Evolutionary conservation across 192 early-diverging fungal genomes (phyloP).

Genomic region (Phycomyces blakesleeanus): DNA sequence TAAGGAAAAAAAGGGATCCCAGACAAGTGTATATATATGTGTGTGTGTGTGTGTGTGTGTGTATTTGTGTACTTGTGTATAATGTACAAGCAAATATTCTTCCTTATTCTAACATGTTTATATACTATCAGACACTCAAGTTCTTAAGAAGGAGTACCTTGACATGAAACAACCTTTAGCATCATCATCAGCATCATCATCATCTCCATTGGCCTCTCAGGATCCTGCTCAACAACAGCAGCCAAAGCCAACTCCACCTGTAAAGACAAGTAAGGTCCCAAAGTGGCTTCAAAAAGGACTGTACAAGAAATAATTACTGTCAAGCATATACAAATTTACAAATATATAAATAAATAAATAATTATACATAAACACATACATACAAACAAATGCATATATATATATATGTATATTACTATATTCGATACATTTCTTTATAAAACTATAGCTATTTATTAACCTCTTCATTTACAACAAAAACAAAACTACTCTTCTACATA

Average conservation of each 20-base stretch:
- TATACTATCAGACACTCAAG: too few species aligned
- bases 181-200: not conserved
- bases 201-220: not conserved
- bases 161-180: constrained; percentile 9
- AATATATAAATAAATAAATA: not conserved
- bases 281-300: constrained; percentile 31
- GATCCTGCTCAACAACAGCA: not conserved
- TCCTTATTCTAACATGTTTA: too few species aligned
- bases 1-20: not conserved
- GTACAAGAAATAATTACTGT: constrained; percentile 29
- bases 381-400: not conserved
- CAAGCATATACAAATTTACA: too few species aligned
- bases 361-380: not conserved
- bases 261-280: constrained; percentile 6
- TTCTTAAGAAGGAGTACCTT: constrained; percentile 11
- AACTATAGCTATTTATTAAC: not conserved
- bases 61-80: too few species aligned
- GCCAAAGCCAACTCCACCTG: not conserved
- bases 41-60: not conserved
- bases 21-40: not conserved
- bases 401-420: not conserved
- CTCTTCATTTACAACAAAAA: not conserved
- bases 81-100: too few species aligned
- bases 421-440: not conserved
- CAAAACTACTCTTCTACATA: too few species aligned